Percentiles rank a stretch among this genome's conserved stretches.
phyloP scores from a whole-genome alignment of 441 rosid species.

The Populus trichocarpa region DNA sequence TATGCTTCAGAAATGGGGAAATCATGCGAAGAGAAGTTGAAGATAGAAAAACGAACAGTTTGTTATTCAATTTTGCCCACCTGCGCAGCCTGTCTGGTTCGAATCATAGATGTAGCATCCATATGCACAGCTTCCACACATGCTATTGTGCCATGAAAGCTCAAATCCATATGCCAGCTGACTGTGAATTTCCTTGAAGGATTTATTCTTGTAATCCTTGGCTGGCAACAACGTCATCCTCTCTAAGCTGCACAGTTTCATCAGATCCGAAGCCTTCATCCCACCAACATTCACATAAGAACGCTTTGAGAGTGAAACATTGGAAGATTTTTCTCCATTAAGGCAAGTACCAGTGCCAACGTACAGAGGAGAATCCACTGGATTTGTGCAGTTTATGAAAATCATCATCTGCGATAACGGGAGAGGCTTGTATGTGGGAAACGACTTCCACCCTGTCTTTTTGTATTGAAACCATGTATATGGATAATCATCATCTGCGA shows the following conservation, averaged over 20 bases:
- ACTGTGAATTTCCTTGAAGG: neutral
- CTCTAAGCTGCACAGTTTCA: neutral
- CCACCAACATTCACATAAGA: neutral
- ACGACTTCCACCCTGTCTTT: neutral
- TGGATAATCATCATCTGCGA: neutral
- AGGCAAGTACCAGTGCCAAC: neutral
- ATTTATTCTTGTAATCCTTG: neutral
- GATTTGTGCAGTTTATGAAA: neutral
- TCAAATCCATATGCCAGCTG: constrained; percentile 4
- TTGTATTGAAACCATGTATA: neutral
- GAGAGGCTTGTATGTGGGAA: neutral
- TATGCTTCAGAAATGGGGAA: no score
- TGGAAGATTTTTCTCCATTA: neutral
- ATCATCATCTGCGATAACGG: neutral
- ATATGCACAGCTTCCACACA: neutral
- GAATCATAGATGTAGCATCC: neutral
- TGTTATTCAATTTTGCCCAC: neutral
- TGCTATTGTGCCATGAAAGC: neutral
- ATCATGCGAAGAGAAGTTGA: neutral
- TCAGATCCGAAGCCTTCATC: neutral
- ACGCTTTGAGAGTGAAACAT: neutral
- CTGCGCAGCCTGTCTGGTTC: neutral
- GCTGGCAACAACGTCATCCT: neutral
- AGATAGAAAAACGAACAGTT: neutral
- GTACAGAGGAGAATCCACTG: neutral